Conservation (phyloP, 306 rosid species). For the Trichosanthes truncata region DNA sequence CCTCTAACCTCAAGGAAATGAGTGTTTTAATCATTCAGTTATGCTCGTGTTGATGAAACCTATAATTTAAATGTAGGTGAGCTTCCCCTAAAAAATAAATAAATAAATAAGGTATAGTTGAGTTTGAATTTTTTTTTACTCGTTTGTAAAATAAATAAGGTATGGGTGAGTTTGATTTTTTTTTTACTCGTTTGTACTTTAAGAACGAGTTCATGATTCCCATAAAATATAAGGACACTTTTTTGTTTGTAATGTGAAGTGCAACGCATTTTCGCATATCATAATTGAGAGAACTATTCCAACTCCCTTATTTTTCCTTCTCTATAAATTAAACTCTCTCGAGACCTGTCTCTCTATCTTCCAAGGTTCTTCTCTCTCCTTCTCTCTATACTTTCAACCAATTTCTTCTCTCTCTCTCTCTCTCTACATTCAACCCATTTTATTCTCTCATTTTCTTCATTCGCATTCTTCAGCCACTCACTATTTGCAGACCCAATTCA, state of each 20-base stretch:
- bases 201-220: neutral
- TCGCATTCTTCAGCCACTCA: neutral
- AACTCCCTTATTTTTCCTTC: neutral
- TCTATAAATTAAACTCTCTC: neutral
- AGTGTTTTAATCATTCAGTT: too few relatives aligned
- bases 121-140: too few relatives aligned
- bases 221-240: neutral
- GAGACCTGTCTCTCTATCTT: neutral
- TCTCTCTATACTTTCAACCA: too few relatives aligned
- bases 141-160: too few relatives aligned
- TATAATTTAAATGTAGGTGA: too few relatives aligned
- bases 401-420: neutral
- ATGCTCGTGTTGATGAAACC: too few relatives aligned
- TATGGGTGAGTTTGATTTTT: neutral
- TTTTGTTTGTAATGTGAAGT: neutral
- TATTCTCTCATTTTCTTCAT: neutral
- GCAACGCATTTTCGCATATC: neutral
- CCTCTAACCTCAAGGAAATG: too few relatives aligned
- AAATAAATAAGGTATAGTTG: too few relatives aligned
- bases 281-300: neutral
- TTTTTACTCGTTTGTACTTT: neutral
- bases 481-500: neutral
- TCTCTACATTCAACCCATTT: neutral
- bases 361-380: neutral
- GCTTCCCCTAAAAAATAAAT: too few relatives aligned